Conservation (phyloP, 768 basidiomycete genomes). For the Mrakia gelida region DNA sequence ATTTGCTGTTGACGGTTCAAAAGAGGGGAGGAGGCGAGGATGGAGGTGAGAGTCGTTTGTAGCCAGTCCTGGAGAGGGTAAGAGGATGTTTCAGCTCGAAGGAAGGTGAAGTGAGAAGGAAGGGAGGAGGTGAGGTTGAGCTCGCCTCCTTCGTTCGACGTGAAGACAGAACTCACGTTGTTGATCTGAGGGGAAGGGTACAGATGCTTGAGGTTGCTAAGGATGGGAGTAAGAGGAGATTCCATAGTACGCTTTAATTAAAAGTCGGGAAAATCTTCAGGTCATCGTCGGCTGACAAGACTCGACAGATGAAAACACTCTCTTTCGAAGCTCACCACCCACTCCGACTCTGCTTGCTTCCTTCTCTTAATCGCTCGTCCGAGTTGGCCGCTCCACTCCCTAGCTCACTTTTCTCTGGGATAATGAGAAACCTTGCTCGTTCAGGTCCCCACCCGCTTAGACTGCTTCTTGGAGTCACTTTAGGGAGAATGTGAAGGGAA, state of each 20-base stretch:
- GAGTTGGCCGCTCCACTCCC: no score
- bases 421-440: no score
- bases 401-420: no score
- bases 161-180: background rate
- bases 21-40: background rate
- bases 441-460: no score
- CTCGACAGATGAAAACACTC: no score
- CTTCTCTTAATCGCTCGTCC: no score
- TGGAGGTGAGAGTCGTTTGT: background rate
- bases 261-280: background rate
- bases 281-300: background rate
- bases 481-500: no score
- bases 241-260: background rate
- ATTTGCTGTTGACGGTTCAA: constrained; percentile 21
- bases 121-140: background rate
- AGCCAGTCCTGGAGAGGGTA: background rate
- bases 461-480: no score
- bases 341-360: no score
- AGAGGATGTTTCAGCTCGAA: background rate
- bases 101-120: background rate
- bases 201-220: constrained; percentile 19
- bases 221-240: background rate
- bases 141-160: background rate
- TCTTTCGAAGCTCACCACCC: no score
- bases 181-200: constrained; percentile 18